These are phyloP conservation scores for Verticillium longisporum DNA, from an alignment of 2,329 filamentous ascomycete genomes.

Conservation along the genomic window DNA sequence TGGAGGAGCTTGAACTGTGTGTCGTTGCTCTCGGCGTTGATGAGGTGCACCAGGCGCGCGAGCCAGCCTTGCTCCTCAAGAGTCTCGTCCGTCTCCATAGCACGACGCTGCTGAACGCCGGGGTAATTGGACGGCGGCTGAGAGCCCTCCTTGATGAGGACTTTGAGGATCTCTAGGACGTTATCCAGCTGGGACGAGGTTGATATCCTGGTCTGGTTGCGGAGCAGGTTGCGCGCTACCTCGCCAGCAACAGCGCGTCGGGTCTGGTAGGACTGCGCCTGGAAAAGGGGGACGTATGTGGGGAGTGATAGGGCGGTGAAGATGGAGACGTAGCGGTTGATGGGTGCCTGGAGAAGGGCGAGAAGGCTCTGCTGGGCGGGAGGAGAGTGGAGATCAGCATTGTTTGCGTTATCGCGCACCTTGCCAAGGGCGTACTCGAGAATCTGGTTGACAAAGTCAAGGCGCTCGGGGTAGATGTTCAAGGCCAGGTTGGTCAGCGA, in stretches of 20 bases:
- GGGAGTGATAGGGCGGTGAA: constrained; percentile 95
- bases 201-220: constrained; percentile 72
- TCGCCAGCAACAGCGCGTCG: constrained; percentile 85
- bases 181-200: constrained; percentile 78
- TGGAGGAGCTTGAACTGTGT: constrained; percentile 93
- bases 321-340: constrained; percentile 84
- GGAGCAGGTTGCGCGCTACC: constrained; percentile 74
- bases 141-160: constrained; percentile 88
- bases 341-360: constrained; percentile 80
- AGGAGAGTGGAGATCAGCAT: constrained; percentile 86
- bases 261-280: constrained; percentile 89
- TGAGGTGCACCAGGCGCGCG: constrained; percentile 82
- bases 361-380: constrained; percentile 84
- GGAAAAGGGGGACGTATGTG: constrained; percentile 82
- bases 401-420: constrained; percentile 83
- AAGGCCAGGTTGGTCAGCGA: constrained; percentile 89
- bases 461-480: constrained; percentile 86
- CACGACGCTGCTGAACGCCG: constrained; percentile 68
- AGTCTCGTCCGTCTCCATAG: constrained; percentile 86
- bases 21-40: constrained; percentile 79
- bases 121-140: constrained; percentile 81
- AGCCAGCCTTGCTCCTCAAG: constrained; percentile 98
- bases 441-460: constrained; percentile 95
- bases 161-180: constrained; percentile 79
- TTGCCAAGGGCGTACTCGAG: constrained; percentile 83